Conservation (phyloP, 1,139 yeast genomes). For the Blastobotrys ciferrii region DNA sequence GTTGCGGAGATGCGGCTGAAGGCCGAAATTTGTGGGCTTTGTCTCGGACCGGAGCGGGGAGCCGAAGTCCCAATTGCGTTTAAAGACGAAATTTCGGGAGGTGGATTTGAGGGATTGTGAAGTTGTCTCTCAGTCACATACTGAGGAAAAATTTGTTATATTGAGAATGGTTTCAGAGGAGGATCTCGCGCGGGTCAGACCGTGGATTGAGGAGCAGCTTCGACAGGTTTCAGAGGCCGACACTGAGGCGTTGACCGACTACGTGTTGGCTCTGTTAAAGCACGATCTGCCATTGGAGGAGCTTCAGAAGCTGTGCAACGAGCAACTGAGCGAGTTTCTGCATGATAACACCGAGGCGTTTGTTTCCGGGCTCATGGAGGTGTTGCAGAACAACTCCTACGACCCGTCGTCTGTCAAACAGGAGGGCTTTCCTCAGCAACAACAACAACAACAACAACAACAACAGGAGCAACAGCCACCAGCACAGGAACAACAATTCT, state of each 20-base stretch:
- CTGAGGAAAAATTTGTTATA: neutral
- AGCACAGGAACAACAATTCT: constrained; percentile 22
- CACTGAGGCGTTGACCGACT: constrained; percentile 45
- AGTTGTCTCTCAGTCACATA: neutral
- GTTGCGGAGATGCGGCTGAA: too few relatives aligned
- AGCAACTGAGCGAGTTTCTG: constrained; percentile 41
- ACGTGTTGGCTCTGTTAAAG: constrained; percentile 44
- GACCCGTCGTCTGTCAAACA: constrained; percentile 2
- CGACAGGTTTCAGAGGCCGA: constrained; percentile 42
- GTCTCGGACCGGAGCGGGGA: too few relatives aligned
- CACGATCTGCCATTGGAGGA: constrained; percentile 37
- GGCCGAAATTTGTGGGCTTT: too few relatives aligned
- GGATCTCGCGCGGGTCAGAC: constrained; percentile 28
- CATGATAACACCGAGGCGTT: constrained; percentile 32
- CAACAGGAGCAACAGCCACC: constrained; percentile 1
- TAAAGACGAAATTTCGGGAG: too few relatives aligned
- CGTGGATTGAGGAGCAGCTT: constrained; percentile 40
- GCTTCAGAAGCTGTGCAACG: constrained; percentile 36
- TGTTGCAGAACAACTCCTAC: constrained; percentile 5
- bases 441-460: constrained; percentile 1
- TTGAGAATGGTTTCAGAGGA: constrained; percentile 23
- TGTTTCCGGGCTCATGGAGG: constrained; percentile 33
- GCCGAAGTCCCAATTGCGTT: too few relatives aligned
- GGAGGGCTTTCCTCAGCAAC: neutral
- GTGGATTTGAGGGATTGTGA: too few relatives aligned